Percentiles rank a stretch among this genome's conserved stretches.
Conservation (phyloP, 1,139 yeast species). For the Wickerhamiella infanticola region DNA sequence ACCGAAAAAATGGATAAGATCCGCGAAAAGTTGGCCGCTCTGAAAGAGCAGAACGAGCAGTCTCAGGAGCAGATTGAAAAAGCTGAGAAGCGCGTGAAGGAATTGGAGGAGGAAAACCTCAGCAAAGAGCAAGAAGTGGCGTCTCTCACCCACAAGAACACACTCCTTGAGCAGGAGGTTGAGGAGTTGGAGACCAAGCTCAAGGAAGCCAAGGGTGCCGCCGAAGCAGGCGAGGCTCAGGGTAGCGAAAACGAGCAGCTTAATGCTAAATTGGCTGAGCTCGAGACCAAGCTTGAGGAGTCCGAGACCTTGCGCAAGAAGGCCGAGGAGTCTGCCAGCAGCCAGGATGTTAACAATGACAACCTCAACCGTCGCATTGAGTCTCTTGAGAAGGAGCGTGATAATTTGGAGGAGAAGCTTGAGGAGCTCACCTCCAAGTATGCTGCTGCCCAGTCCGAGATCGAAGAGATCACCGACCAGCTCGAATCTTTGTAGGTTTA, state of each 20-base stretch:
- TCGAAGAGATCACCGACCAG: constrained; percentile 88
- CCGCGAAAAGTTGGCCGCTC: constrained; percentile 53
- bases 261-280: constrained; percentile 79
- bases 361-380: constrained; percentile 91
- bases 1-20: constrained; percentile 14
- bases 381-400: constrained; percentile 84
- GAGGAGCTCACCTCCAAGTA: constrained; percentile 79
- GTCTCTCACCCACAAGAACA: constrained; percentile 83
- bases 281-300: constrained; percentile 89
- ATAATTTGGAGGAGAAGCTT: constrained; percentile 78
- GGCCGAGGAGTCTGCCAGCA: constrained; percentile 87
- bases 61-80: constrained; percentile 97
- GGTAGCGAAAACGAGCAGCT: constrained; percentile 82
- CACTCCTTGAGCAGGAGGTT: constrained; percentile 76
- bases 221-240: constrained; percentile 84
- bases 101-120: constrained; percentile 76
- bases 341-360: constrained; percentile 92
- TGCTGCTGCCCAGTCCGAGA: constrained; percentile 71
- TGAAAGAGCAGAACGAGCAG: constrained; percentile 87
- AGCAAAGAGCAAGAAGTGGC: constrained; percentile 93
- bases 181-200: constrained; percentile 76
- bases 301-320: constrained; percentile 86
- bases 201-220: constrained; percentile 69
- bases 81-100: constrained; percentile 63
- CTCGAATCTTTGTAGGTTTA: constrained; percentile 60